Evolutionary conservation across 139 green algal genomes (phyloP), one percentile per base, ranked within the genome.

Genomic region (Volvox africanus): DNA sequence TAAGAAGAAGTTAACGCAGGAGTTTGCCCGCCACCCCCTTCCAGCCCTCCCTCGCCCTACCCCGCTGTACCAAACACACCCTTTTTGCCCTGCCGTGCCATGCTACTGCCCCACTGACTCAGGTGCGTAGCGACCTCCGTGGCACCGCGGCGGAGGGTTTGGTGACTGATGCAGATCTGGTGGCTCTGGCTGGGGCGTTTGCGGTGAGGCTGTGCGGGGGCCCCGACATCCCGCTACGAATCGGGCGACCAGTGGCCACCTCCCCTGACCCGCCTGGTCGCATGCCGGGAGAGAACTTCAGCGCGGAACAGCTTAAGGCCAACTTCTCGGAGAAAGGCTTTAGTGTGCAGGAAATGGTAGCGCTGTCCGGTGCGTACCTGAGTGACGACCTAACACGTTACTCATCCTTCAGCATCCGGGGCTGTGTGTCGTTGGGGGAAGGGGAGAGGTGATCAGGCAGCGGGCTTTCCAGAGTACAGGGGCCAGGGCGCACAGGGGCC

Each of bases 281-380:
- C 20, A 93, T 99, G 92, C 96, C 96, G 12, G 93, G 69, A 1
- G 96, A 98, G 90, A 95, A 91, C 28, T 86, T 95, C 11, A 87
- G 36, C 16, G 93, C 94, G 16, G 91, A 69, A 62, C 88, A 96
- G 89, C 95, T 97, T 30, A 93, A 96, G 44, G 94, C 86, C 21
- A 92, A 91, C 19, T 98, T 99, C 92, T 92, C 89, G 28, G 91
- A 65, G 37, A 97, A 97, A 94, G 96, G 97, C 20, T 80, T 98
- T 5, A 92, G 44, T 24, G 71, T 92, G 28, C 82, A 92, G 76
- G 96, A 98, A 82, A 92, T 99, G 80, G 92, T 99, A 19, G 97
- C 77, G 76, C 89, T 95, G 82, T 93, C 80, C 0, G 94, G 94
- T 61, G 89, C 2, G 82, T 68, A 55, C 44, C 44, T 55, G 5